These are phyloP conservation scores for Phytophthora capsici DNA, from an alignment of 352 stramenopile genomes.

Conservation along the genomic window DNA sequence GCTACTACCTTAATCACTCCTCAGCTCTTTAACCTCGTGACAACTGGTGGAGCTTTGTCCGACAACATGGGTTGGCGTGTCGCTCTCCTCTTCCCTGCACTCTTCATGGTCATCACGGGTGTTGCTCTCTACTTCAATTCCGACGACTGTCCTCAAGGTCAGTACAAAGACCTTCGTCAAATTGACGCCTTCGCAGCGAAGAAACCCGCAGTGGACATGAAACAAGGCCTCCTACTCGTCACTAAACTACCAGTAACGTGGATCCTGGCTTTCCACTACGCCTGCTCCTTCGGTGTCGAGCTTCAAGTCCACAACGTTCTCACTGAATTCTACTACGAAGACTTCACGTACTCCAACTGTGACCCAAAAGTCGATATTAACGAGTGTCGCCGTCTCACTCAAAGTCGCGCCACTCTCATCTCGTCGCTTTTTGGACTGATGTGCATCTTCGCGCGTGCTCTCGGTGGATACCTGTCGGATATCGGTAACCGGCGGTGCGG, in stretches of 20 bases:
- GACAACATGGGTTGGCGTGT: slow-evolving; percentile 91
- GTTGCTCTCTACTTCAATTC: slow-evolving; percentile 76
- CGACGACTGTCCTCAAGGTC: slow-evolving; percentile 93
- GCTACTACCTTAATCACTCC: slow-evolving; percentile 89
- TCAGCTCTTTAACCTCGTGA: slow-evolving; percentile 90
- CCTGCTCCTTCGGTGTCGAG: slow-evolving; percentile 94
- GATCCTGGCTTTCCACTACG: slow-evolving; percentile 92
- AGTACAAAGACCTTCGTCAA: slow-evolving; percentile 84
- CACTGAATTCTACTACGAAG: slow-evolving; percentile 90
- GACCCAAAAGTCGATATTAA: slow-evolving; percentile 31
- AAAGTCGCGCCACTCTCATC: slow-evolving; percentile 76
- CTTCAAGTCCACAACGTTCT: slow-evolving; percentile 95
- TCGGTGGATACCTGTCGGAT: slow-evolving; percentile 89
- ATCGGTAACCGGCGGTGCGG: slow-evolving; percentile 68
- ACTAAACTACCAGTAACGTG: slow-evolving; percentile 77
- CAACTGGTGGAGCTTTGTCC: slow-evolving; percentile 46
- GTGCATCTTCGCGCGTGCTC: slow-evolving; percentile 92
- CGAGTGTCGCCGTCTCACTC: slow-evolving; percentile 35
- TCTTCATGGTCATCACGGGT: slow-evolving; percentile 81
- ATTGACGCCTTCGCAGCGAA: slow-evolving; percentile 13
- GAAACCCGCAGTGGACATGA: slow-evolving; percentile 38
- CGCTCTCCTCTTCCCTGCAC: slow-evolving; percentile 88
- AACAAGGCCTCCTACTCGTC: slow-evolving; percentile 54
- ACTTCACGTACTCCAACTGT: slow-evolving; percentile 76
- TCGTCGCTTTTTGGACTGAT: slow-evolving; percentile 94